Percentiles rank a stretch among this genome's conserved stretches.
These are phyloP conservation scores for Thraustotheca clavata DNA, from an alignment of 352 stramenopile genomes.

Conservation along the genomic window DNA sequence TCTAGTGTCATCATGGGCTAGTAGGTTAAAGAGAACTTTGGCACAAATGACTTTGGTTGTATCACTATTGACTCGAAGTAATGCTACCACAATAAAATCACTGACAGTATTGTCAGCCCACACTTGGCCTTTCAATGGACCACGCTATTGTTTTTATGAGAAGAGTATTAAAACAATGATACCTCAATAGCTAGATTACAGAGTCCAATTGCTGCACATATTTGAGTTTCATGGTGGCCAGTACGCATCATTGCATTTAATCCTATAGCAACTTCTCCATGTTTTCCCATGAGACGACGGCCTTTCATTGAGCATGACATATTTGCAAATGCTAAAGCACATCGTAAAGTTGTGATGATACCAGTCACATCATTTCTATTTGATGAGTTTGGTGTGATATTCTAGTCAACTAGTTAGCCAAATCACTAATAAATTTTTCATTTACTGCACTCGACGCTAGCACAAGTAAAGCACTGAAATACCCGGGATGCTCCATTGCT, in stretches of 20 bases:
- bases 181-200: conserved; percentile 70
- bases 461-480: conserved; percentile 4
- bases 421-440: background rate
- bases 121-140: conserved; percentile 29
- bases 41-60: conserved; percentile 78
- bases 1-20: conserved; percentile 67
- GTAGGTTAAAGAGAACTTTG: conserved; percentile 78
- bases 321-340: conserved; percentile 50
- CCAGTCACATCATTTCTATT: conserved; percentile 4
- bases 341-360: conserved; percentile 37
- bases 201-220: conserved; percentile 76
- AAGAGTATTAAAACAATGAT: conserved; percentile 3
- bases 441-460: conserved; percentile 9
- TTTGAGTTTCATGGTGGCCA: conserved; percentile 67
- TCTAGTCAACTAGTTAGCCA: conserved; percentile 5
- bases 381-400: background rate
- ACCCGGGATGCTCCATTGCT: conserved; percentile 8
- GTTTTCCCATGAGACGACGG: conserved; percentile 34
- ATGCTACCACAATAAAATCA: conserved; percentile 82
- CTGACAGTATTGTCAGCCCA: conserved; percentile 63
- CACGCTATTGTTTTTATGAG: conserved; percentile 23
- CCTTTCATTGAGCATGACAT: conserved; percentile 42
- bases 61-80: conserved; percentile 75
- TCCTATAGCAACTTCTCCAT: conserved; percentile 47
- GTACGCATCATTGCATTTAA: conserved; percentile 81